A percentile compares a stretch with the other conserved stretches of the same genome.
Conservation (phyloP, 2,329 filamentous ascomycete genomes). For the Hymenoscyphus salicellus region DNA sequence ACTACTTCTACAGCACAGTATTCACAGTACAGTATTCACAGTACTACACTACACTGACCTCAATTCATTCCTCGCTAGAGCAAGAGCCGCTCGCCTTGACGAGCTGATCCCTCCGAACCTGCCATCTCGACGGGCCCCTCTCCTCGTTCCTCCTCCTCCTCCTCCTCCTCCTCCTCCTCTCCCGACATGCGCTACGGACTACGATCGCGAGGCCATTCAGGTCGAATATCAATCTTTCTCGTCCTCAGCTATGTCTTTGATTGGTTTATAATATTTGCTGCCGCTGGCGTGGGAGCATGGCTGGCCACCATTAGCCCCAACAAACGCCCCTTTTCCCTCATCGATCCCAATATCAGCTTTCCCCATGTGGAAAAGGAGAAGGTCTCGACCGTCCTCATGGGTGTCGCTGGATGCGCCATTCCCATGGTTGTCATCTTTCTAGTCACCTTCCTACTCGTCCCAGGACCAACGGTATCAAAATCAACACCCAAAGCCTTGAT, state of each 20-base stretch:
- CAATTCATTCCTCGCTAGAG: neutral
- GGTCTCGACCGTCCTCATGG: slow-evolving; percentile 63
- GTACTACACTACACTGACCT: neutral
- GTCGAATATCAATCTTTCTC: slow-evolving; percentile 38
- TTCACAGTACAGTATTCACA: neutral
- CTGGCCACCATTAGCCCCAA: slow-evolving; percentile 62
- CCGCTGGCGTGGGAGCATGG: slow-evolving; percentile 56
- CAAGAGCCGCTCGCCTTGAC: neutral
- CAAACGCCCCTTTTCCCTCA: slow-evolving; percentile 67
- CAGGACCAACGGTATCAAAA: slow-evolving; percentile 63
- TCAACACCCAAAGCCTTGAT: slow-evolving; percentile 62
- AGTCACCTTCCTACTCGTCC: slow-evolving; percentile 67
- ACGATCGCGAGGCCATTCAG: slow-evolving; percentile 18
- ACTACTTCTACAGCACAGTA: neutral
- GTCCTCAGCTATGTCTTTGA: slow-evolving; percentile 68
- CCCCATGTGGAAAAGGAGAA: slow-evolving; percentile 70
- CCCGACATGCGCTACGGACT: neutral
- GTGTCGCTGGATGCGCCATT: slow-evolving; percentile 59
- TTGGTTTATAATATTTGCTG: slow-evolving; percentile 65
- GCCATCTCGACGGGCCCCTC: neutral
- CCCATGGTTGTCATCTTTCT: slow-evolving; percentile 68
- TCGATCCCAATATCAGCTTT: slow-evolving; percentile 74
- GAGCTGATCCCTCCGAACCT: neutral
- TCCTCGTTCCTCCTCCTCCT: neutral
- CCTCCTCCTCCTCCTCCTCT: slow-evolving; percentile 13